Base-by-base conservation (phyloP, 2,329 filamentous ascomycete species). In the Leptographium galeiforme region DNA sequence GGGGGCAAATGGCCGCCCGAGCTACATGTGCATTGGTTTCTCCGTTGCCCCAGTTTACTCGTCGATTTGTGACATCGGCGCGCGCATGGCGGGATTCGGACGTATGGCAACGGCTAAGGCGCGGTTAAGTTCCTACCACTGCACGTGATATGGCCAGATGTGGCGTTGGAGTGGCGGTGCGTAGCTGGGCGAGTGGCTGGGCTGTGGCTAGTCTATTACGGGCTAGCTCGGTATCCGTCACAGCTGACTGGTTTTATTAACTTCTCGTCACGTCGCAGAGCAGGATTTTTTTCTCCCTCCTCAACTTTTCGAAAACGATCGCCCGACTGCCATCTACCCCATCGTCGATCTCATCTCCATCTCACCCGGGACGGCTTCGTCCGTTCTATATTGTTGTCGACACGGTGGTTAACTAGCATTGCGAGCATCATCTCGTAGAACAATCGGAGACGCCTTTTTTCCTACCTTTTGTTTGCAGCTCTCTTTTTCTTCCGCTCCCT, bases 381-480 rank as follows among this genome's bases (percentile, higher is more conserved):
- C 12, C 18, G 30, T 18, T 40, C 19, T 32, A 38, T 25, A 40
- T 38, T 44, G 7, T 43, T 19, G 34, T 19, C 33, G 46, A 48
- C 46, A 48, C 19, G 25, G 43, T 45, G 43, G 43, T 43, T 19
- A 12, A 18, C 10, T 33, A 41, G 36, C 25, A 38, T 51, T 30
- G 40, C 49, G 49, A 51, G 49, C 40, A 39, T 33, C 19, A 36
- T 51, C 40, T 44, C 45, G 51, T 53, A 53, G 51, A 47, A 48
- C 49, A 18, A 14, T 13, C 51, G 33, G 38, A 52, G 36, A 34
- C 50, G 50, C 46, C 50, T 52, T 34, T 40, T 50, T 50, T 50
- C 38, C 18, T 33, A 5, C 13, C 18, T 33, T 25, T n/a, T 52
- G 13, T 18, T 36, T 34, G 25, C 19, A 19, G 25, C 18, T n/a